These are phyloP conservation scores for Lepidium aucheri DNA, from an alignment of 345 rosid genomes.

Conservation along the genomic window DNA sequence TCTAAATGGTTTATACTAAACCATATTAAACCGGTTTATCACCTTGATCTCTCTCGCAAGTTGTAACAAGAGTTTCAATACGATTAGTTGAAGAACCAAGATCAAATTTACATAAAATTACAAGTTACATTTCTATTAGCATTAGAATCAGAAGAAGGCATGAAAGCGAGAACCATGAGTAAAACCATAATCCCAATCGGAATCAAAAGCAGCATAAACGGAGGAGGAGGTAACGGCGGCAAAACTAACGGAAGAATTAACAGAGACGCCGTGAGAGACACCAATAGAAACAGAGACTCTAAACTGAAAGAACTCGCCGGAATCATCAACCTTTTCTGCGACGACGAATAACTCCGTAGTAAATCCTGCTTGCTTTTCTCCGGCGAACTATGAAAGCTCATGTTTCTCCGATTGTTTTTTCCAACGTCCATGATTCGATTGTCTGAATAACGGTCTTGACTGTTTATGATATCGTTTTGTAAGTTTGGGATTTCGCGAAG, in stretches of 20 bases:
- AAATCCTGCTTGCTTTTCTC: constrained; percentile 20
- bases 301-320: constrained; percentile 45
- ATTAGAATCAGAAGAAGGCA: constrained; percentile 41
- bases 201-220: constrained; percentile 66
- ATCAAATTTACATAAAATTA: constrained; percentile 29
- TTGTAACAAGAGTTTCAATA: too few species aligned
- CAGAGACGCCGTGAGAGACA: constrained; percentile 56
- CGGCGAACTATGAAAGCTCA: not conserved
- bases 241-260: constrained; percentile 64
- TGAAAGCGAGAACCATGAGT: constrained; percentile 59
- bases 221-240: constrained; percentile 87
- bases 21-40: too few species aligned
- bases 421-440: constrained; percentile 11
- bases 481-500: constrained; percentile 4
- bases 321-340: constrained; percentile 32
- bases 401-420: constrained; percentile 4
- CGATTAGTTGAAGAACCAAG: not conserved
- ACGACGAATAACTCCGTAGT: constrained; percentile 15
- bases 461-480: not conserved
- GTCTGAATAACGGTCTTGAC: constrained; percentile 3
- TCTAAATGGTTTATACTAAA: too few species aligned
- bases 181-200: constrained; percentile 59
- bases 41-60: too few species aligned
- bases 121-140: constrained; percentile 35
- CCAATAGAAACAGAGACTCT: constrained; percentile 46